Conservation (phyloP, 805 yeast species). For the Hanseniaspora thailandica region DNA sequence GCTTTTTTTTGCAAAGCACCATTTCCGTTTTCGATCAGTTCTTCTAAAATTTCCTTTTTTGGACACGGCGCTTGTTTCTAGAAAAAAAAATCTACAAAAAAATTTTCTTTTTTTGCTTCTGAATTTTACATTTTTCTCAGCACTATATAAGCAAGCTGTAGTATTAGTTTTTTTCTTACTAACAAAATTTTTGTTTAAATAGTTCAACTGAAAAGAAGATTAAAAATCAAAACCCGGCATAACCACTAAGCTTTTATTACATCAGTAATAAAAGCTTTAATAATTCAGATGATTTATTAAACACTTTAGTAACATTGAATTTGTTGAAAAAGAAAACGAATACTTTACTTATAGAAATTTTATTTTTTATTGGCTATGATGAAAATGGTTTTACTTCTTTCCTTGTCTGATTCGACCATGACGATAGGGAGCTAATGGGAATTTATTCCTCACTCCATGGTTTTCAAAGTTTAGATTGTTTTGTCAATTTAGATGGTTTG, state of each 20-base stretch:
- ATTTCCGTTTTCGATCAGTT: background rate
- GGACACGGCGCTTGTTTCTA: background rate
- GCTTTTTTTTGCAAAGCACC: background rate
- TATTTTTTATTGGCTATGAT: slow-evolving; percentile 28
- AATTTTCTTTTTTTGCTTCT: background rate
- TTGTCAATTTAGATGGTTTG: slow-evolving; percentile 22
- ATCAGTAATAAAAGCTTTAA: background rate
- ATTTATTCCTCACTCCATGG: slow-evolving; percentile 19
- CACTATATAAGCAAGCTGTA: background rate
- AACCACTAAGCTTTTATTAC: background rate
- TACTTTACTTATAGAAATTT: background rate
- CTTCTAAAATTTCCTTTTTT: background rate
- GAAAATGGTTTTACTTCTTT: slow-evolving; percentile 63
- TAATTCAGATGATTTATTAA: background rate
- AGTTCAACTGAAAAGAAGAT: background rate
- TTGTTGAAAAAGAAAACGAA: background rate
- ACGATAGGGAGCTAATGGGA: slow-evolving; percentile 55
- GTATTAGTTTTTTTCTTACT: background rate
- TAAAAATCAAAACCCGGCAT: background rate
- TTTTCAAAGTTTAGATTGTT: slow-evolving; percentile 18
- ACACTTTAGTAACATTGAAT: background rate
- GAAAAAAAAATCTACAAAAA: background rate
- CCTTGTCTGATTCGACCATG: slow-evolving; percentile 91
- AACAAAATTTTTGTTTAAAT: background rate
- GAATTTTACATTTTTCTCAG: background rate